phyloP scores from a whole-genome alignment of 1,284 basidiomycete genomes.

The Clitocybe nebularis region DNA sequence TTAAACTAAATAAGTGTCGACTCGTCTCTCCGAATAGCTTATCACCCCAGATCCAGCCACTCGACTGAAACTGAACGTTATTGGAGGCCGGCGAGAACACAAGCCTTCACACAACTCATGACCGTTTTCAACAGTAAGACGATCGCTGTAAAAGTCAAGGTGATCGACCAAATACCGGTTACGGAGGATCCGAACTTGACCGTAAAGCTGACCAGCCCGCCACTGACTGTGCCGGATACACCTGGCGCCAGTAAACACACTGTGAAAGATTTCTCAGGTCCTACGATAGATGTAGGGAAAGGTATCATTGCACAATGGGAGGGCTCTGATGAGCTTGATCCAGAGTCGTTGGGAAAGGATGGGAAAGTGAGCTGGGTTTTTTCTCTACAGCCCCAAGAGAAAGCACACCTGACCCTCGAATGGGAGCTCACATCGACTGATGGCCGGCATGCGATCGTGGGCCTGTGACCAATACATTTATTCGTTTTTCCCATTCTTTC shows the following conservation, averaged over 20 bases:
- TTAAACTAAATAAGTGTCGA: no score
- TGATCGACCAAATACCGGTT: background rate
- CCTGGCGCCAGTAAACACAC: background rate
- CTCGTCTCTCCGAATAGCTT: background rate
- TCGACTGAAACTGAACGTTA: background rate
- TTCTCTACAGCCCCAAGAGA: conserved; percentile 3
- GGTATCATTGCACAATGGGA: conserved; percentile 17
- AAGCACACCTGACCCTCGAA: conserved; percentile 3
- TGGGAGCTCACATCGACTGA: conserved; percentile 4
- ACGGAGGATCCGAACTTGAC: background rate
- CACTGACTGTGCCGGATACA: background rate
- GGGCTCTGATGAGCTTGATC: conserved; percentile 13
- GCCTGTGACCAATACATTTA: conserved; percentile 1
- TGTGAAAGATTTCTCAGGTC: background rate
- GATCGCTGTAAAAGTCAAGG: background rate
- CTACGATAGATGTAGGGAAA: background rate
- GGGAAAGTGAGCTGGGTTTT: conserved; percentile 10
- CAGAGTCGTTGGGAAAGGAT: conserved; percentile 8
- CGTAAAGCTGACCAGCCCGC: background rate
- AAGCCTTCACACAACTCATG: background rate
- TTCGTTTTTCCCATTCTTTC: background rate
- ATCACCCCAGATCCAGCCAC: background rate
- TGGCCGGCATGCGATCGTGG: background rate
- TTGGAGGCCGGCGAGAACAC: background rate
- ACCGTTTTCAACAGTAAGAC: background rate